phyloP scores from a whole-genome alignment of 2,329 filamentous ascomycete genomes.

The Tolypocladium album region DNA sequence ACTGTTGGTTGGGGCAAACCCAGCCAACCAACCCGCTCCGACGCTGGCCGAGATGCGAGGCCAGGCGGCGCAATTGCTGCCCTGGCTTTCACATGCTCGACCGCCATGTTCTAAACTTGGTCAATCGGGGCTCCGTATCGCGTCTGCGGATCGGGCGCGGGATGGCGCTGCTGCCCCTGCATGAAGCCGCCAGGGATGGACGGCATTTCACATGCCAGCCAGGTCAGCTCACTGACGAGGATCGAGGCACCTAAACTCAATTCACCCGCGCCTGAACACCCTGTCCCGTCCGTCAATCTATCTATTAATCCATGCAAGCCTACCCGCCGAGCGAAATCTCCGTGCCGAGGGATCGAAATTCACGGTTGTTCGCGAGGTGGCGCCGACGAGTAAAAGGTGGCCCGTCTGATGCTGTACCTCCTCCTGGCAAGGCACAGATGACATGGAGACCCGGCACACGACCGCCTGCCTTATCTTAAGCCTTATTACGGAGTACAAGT shows the following conservation, averaged over 20 bases:
- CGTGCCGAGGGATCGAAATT: neutral
- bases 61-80: neutral
- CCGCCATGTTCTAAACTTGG: neutral
- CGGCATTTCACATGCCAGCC: neutral
- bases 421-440: no score
- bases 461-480: no score
- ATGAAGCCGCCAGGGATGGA: neutral
- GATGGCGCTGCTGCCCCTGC: neutral
- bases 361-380: no score
- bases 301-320: neutral
- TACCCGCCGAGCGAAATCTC: neutral
- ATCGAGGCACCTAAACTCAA: neutral
- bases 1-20: neutral
- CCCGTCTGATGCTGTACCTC: no score
- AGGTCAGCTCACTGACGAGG: neutral
- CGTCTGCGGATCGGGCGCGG: neutral
- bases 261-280: neutral
- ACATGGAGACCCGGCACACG: no score
- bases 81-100: slow-evolving; percentile 1
- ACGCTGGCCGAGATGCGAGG: slow-evolving; percentile 9
- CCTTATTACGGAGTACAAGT: no score
- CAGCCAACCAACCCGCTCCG: neutral
- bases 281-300: neutral
- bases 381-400: no score
- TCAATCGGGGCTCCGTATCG: no score